phyloP scores from a whole-genome alignment of 768 basidiomycete genomes.

The Amanita subjunquillea region DNA sequence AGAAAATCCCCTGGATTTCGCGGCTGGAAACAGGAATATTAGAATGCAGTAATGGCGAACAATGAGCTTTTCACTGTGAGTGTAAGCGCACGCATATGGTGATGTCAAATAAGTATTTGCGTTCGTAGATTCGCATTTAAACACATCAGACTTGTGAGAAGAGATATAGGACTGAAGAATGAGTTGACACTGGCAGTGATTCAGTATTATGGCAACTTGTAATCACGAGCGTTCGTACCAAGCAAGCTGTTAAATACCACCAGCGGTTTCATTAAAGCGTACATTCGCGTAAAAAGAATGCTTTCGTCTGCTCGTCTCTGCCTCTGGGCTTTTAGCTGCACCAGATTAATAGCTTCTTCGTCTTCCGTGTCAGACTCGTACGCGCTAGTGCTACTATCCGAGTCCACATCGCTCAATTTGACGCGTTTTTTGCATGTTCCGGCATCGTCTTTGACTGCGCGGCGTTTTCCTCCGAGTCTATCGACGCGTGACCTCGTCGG shows the following conservation, averaged over 20 bases:
- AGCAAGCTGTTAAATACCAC: not conserved
- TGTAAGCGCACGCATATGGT: slow-evolving; percentile 70
- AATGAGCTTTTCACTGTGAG: slow-evolving; percentile 33
- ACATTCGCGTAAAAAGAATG: not conserved
- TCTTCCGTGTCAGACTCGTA: slow-evolving; percentile 2
- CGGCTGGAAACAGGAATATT: slow-evolving; percentile 24
- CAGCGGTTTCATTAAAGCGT: not conserved
- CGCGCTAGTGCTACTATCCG: not conserved
- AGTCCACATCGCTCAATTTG: not conserved
- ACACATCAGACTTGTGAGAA: slow-evolving; percentile 59
- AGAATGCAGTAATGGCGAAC: not conserved
- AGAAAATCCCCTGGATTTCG: slow-evolving; percentile 41
- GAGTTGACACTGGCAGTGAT: slow-evolving; percentile 39
- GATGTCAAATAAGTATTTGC: slow-evolving; percentile 40
- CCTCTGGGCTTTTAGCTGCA: not conserved
- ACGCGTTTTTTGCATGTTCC: not conserved
- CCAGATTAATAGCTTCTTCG: not conserved
- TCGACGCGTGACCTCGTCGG: slow-evolving; percentile 1
- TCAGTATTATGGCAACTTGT: not conserved
- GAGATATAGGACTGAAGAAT: slow-evolving; percentile 69
- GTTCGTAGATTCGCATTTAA: slow-evolving; percentile 48
- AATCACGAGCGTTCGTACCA: slow-evolving; percentile 6
- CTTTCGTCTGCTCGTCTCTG: not conserved
- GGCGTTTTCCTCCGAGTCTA: not conserved
- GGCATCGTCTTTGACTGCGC: not conserved